Conservation (phyloP, 768 basidiomycete genomes). For the Auricularia sp. region DNA sequence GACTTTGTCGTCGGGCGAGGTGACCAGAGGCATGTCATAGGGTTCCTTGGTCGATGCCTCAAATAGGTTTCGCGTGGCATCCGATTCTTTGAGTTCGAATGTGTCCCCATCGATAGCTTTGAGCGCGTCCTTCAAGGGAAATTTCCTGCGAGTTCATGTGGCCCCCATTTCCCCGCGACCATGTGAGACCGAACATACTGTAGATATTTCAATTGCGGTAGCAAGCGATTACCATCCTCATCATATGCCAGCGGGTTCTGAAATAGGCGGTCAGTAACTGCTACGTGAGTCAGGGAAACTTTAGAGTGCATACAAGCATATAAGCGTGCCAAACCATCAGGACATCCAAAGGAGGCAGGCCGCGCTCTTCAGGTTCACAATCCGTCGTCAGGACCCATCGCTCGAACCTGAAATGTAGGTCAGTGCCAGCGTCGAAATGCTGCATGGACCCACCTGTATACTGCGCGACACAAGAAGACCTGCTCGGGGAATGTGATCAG, state of each 20-base stretch:
- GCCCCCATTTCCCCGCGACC: not conserved
- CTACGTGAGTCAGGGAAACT: not conserved
- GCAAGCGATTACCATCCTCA: not conserved
- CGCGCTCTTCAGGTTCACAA: not conserved
- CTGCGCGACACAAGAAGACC: constrained; percentile 2
- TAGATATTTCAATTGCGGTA: not conserved
- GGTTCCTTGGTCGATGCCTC: not conserved
- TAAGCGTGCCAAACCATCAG: not conserved
- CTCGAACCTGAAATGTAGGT: not conserved
- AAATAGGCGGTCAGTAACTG: not conserved
- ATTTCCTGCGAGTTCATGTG: not conserved
- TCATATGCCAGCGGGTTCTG: not conserved
- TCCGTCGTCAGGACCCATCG: not conserved
- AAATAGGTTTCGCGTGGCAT: not conserved
- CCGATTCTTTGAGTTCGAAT: not conserved
- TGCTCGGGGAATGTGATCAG: too few species aligned
- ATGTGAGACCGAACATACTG: not conserved
- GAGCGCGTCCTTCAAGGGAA: not conserved
- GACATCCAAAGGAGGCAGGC: not conserved
- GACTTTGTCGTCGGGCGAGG: not conserved
- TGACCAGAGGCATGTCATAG: not conserved
- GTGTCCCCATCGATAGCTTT: not conserved
- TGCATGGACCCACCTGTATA: not conserved
- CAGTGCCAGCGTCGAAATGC: too few species aligned
- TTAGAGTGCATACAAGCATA: not conserved